Evolutionary conservation across 164 flowering plant species (phyloP).

Genomic region (Magnolia officinalis): DNA sequence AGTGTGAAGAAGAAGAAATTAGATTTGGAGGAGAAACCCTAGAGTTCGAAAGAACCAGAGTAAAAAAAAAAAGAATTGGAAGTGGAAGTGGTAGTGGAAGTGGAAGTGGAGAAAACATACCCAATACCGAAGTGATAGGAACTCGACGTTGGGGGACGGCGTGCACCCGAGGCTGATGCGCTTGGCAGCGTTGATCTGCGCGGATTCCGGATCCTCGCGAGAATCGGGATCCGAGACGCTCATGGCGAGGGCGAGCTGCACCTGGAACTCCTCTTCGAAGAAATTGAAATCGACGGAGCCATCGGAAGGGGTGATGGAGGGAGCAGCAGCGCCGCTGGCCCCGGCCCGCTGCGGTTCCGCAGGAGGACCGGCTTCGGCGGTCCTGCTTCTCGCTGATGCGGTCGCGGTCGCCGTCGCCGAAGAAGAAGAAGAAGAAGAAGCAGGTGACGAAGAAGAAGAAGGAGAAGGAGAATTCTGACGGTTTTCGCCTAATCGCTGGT

Average conservation of each 20-base stretch:
- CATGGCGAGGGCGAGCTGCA: conserved; percentile 92
- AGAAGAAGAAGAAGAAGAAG: conserved; percentile 16
- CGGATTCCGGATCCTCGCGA: conserved; percentile 60
- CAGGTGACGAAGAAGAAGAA: conserved; percentile 16
- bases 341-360: conserved; percentile 3
- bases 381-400: neutral
- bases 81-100: too few relatives aligned
- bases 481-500: conserved; percentile 16
- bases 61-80: neutral
- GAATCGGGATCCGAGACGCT: conserved; percentile 79
- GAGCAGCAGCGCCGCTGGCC: neutral
- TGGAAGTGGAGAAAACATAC: conserved; percentile 27
- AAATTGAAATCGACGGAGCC: conserved; percentile 44
- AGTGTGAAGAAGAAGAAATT: neutral
- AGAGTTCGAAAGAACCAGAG: neutral
- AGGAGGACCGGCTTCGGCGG: conserved; percentile 1
- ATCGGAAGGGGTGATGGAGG: neutral
- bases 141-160: conserved; percentile 44
- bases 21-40: neutral
- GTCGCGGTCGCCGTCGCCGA: conserved; percentile 2
- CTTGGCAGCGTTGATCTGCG: conserved; percentile 91
- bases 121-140: conserved; percentile 85
- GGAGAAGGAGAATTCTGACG: conserved; percentile 17
- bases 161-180: conserved; percentile 72
- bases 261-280: conserved; percentile 93